phyloP scores from a whole-genome alignment of 139 green algal species.

The Volvox reticuliferus region DNA sequence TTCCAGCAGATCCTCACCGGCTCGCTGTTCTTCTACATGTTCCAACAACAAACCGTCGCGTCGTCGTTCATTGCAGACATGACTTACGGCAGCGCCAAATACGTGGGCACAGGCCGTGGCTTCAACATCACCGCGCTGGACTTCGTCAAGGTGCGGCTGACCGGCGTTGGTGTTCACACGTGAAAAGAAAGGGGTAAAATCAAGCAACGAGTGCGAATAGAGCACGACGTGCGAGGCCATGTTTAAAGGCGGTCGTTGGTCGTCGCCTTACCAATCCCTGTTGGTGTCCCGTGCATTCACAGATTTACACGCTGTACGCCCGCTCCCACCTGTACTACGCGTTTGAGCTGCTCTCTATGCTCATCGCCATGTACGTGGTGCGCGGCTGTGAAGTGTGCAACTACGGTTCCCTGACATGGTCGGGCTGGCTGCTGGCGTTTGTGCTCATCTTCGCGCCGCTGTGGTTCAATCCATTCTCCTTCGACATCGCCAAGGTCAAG shows the following conservation, averaged over 20 bases:
- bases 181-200: no score
- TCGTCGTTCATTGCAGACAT: conserved; percentile 49
- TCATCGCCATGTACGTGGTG: conserved; percentile 56
- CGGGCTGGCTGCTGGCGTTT: conserved; percentile 59
- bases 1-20: conserved; percentile 61
- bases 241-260: no score
- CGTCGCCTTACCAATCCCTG: no score
- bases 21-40: conserved; percentile 70
- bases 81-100: conserved; percentile 58
- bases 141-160: conserved; percentile 53
- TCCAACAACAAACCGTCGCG: conserved; percentile 61
- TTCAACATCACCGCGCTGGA: conserved; percentile 67
- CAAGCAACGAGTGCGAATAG: no score
- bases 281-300: neutral
- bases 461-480: conserved; percentile 70
- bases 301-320: conserved; percentile 56
- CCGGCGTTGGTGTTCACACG: no score
- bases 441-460: conserved; percentile 60
- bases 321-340: conserved; percentile 61
- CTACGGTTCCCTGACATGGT: conserved; percentile 59
- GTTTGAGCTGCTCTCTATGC: conserved; percentile 64
- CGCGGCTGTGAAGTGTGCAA: conserved; percentile 46
- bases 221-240: no score
- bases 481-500: conserved; percentile 63
- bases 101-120: conserved; percentile 61